Evolutionary conservation across 129 eudicot genomes (phyloP).

Genomic region (Escallonia rubra): DNA sequence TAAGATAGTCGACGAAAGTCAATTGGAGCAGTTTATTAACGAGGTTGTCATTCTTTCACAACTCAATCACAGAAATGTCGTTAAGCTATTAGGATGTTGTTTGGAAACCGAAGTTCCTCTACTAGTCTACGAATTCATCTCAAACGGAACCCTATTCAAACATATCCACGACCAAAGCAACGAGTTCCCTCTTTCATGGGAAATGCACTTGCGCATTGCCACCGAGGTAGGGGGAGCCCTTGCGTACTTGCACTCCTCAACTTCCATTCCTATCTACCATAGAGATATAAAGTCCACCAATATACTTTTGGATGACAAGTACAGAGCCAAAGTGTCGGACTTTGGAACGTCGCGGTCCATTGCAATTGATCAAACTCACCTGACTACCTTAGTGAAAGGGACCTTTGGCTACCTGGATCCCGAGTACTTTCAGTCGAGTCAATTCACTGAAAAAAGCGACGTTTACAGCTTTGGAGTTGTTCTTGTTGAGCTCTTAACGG

Average conservation of each 20-base stretch:
- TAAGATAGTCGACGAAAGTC: not conserved
- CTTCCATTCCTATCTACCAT: slow-evolving; percentile 6
- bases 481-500: not conserved
- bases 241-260: slow-evolving; percentile 16
- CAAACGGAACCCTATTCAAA: slow-evolving; percentile 5
- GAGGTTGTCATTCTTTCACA: slow-evolving; percentile 19
- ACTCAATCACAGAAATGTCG: slow-evolving; percentile 16
- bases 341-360: not conserved
- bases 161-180: not conserved
- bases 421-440: not conserved
- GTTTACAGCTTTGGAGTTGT: slow-evolving; percentile 6
- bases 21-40: slow-evolving; percentile 12
- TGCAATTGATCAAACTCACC: not conserved
- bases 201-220: slow-evolving; percentile 1
- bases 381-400: not conserved
- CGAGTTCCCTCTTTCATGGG: not conserved
- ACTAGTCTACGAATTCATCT: slow-evolving; percentile 14
- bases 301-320: slow-evolving; percentile 1
- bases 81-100: slow-evolving; percentile 14
- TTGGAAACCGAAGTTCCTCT: slow-evolving; percentile 16
- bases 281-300: slow-evolving; percentile 16
- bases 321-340: slow-evolving; percentile 1
- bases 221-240: slow-evolving; percentile 7
- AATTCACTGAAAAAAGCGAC: not conserved
- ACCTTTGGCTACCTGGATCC: slow-evolving; percentile 7